Base-by-base conservation (phyloP, 2,329 filamentous ascomycete species). In the Paraconiothyrium sp. region DNA sequence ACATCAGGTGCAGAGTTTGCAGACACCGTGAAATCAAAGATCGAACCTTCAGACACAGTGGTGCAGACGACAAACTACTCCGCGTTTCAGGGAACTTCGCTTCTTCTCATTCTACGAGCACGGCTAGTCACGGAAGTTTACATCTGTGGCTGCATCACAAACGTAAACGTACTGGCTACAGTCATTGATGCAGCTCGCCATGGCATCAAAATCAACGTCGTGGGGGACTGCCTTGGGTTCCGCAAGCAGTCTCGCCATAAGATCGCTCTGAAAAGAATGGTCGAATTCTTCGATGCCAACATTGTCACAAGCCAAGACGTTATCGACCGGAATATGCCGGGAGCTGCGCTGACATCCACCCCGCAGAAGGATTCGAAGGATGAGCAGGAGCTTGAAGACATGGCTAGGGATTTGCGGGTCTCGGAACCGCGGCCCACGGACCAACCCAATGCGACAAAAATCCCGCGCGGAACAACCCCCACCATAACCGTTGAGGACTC, bases 211-310 rank as follows among this genome's bases (percentile, higher is more conserved):
- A 92, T 97, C 72, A 95, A 91, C 5, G 83, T 98, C 13, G 83
- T 98, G 43, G 90, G 95, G 56, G 93, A 98, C 76, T 97, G 94
- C 76, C 88, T 97, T 58, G 94, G 93, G 11, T 97, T 90, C 72
- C 88, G 92, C 50, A 89, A 84, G 68, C 86, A 89, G 60, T 78
- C 82, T 20, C 88, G 92, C 47, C 93, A 97, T 69, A 82, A 87
- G 48, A 84, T 87, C 65, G 91, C 94, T 0, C 82, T 96, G 67
- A 84, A 86, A 56, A 87, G 88, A 58, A 89, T 97, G 75, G 84
- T 87, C 2, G 88, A 92, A 46, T 86, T 92, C 55, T 91, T 94
- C 62, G 92, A 91, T 34, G 93, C 91, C 50, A 86, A 88, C 49
- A 82, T 90, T 2, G 82, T 89, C 32, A 84, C 84, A 2, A 86